Evolutionary conservation across 108 stramenopile species (phyloP).

Genomic region (Cylindrotheca closterium): DNA sequence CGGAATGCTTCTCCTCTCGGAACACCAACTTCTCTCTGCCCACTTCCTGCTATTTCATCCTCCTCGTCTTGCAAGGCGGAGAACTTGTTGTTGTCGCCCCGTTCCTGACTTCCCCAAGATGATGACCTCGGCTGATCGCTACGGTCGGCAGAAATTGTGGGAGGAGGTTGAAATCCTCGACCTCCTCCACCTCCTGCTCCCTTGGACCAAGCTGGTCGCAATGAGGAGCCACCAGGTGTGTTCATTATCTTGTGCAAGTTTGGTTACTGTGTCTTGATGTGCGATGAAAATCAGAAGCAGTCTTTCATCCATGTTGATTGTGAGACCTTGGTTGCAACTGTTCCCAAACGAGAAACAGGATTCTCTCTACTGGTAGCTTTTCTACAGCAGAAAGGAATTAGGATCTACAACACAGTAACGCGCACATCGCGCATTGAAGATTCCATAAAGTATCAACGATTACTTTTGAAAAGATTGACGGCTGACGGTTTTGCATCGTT

Average conservation of each 20-base stretch:
- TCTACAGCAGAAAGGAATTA: no score
- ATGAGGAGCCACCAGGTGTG: slow-evolving; percentile 28
- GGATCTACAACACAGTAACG: no score
- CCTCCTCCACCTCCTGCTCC: slow-evolving; percentile 40
- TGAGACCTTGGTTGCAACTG: no score
- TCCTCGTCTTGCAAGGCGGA: slow-evolving; percentile 54
- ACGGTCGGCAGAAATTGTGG: slow-evolving; percentile 49
- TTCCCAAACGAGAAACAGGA: no score
- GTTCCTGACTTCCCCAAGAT: slow-evolving; percentile 32
- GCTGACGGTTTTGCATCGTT: no score
- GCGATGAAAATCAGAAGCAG: no score
- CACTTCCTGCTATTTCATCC: slow-evolving; percentile 5
- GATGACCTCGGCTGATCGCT: slow-evolving; percentile 25
- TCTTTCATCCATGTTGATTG: no score
- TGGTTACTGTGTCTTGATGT: no score
- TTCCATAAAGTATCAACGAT: neutral
- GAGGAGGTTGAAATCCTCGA: slow-evolving; percentile 79
- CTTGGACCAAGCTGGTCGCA: slow-evolving; percentile 57
- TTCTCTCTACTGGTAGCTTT: no score
- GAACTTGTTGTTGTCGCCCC: slow-evolving; percentile 43
- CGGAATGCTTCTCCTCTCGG: slow-evolving; percentile 42
- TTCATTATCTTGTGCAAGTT: slow-evolving; percentile 22
- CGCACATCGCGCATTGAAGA: no score
- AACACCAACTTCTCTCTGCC: slow-evolving; percentile 19
- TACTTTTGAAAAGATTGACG: neutral